Conservation (phyloP, 805 yeast species). For the Candida insectalens region DNA sequence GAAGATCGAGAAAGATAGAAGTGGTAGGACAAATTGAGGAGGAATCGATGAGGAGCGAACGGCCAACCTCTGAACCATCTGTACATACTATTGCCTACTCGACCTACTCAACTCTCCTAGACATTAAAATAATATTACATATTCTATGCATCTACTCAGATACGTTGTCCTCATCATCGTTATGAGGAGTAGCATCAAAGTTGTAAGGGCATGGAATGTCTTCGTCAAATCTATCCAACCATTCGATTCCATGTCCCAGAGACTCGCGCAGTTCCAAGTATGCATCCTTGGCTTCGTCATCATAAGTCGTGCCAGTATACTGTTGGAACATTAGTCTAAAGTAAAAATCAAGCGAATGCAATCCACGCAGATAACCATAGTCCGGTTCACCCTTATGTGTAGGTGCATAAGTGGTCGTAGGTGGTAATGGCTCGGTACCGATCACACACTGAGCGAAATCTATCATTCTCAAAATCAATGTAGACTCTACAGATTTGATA, state of each 20-base stretch:
- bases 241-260: slow-evolving; percentile 14
- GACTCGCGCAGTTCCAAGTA: not conserved
- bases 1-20: not conserved
- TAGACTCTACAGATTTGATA: slow-evolving; percentile 8
- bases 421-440: slow-evolving; percentile 39
- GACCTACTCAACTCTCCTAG: too few species aligned
- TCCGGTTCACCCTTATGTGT: slow-evolving; percentile 55
- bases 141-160: slow-evolving; percentile 12
- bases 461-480: slow-evolving; percentile 56
- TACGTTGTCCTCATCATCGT: slow-evolving; percentile 17
- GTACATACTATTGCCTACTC: too few species aligned
- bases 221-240: slow-evolving; percentile 28
- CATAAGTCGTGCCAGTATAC: slow-evolving; percentile 33
- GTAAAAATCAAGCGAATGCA: slow-evolving; percentile 61
- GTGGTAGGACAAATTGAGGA: too few species aligned
- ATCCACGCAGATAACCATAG: slow-evolving; percentile 77
- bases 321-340: slow-evolving; percentile 50
- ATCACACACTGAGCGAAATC: slow-evolving; percentile 94
- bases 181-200: slow-evolving; percentile 16
- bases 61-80: not conserved
- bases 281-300: slow-evolving; percentile 7
- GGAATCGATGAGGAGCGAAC: too few species aligned
- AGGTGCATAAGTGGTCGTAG: slow-evolving; percentile 59
- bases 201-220: slow-evolving; percentile 14
- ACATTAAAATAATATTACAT: too few species aligned